Conservation (phyloP, 192 early-diverging fungal species). For the Coemansia umbellata region DNA sequence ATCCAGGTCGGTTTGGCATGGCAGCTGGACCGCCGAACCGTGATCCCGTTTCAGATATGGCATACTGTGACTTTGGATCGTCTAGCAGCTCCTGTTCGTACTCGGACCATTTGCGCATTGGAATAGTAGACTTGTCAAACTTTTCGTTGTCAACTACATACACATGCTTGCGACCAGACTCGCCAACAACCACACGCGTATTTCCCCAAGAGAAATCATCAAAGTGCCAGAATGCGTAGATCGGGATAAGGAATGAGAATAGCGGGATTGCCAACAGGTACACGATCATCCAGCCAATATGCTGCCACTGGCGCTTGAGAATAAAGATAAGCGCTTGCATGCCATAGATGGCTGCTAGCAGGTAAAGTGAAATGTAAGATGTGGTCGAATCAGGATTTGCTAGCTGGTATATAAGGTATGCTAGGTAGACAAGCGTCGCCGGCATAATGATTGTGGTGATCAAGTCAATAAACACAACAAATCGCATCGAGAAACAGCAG, state of each 20-base stretch:
- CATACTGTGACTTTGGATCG: conserved; percentile 45
- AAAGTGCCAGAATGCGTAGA: conserved; percentile 99
- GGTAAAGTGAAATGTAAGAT: conserved; percentile 80
- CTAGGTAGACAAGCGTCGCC: conserved; percentile 83
- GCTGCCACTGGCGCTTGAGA: conserved; percentile 84
- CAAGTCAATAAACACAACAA: conserved; percentile 93
- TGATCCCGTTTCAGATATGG: conserved; percentile 36
- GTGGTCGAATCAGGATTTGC: conserved; percentile 54
- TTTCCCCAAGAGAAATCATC: conserved; percentile 99
- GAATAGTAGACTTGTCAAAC: conserved; percentile 73
- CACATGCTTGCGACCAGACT: conserved; percentile 72
- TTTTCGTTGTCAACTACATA: conserved; percentile 71
- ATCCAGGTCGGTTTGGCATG: conserved; percentile 42
- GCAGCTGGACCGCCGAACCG: conserved; percentile 40
- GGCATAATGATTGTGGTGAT: conserved; percentile 92
- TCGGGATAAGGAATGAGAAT: conserved; percentile 75
- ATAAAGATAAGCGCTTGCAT: conserved; percentile 85
- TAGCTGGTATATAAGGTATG: conserved; percentile 71
- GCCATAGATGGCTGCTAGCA: conserved; percentile 85
- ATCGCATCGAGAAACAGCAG: conserved; percentile 96
- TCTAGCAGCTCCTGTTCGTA: conserved; percentile 65
- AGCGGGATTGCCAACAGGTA: conserved; percentile 87
- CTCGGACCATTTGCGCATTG: conserved; percentile 76
- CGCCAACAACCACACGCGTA: conserved; percentile 87
- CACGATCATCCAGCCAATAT: conserved; percentile 97